Evolutionary conservation across 495 filamentous ascomycete genomes (phyloP).

Genomic region (Viridothelium virens): DNA sequence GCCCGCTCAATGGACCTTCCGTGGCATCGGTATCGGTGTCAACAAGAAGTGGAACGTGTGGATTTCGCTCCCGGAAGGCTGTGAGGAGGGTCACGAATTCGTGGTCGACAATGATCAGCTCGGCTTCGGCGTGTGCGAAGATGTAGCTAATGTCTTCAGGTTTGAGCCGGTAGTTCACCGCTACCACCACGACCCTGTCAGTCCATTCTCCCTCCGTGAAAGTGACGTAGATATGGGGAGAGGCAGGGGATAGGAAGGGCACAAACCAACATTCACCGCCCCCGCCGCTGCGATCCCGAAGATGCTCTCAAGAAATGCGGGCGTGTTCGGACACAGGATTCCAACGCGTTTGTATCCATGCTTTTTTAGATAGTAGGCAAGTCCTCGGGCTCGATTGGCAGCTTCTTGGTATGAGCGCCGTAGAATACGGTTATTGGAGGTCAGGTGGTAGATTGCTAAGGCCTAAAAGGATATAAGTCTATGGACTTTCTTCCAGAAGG

Average conservation of each 20-base stretch:
- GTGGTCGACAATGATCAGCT: constrained; percentile 77
- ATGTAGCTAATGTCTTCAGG: constrained; percentile 84
- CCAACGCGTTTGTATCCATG: constrained; percentile 63
- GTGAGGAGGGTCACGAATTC: constrained; percentile 69
- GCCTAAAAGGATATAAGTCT: constrained; percentile 43
- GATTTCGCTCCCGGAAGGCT: constrained; percentile 50
- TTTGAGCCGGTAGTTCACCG: constrained; percentile 87
- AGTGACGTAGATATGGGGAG: neutral
- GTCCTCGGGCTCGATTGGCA: constrained; percentile 73
- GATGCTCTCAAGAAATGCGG: constrained; percentile 82
- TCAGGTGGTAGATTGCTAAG: constrained; percentile 79
- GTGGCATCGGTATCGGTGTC: constrained; percentile 79
- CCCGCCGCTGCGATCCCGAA: constrained; percentile 85
- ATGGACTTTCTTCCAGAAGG: neutral
- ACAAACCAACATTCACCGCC: constrained; percentile 60
- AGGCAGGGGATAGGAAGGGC: neutral
- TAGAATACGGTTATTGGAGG: constrained; percentile 65
- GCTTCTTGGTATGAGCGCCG: constrained; percentile 69
- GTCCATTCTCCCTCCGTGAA: neutral
- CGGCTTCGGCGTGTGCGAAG: constrained; percentile 74
- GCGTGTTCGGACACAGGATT: constrained; percentile 83
- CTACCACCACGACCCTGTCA: constrained; percentile 18
- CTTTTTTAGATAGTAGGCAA: constrained; percentile 79
- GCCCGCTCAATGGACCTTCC: constrained; percentile 64
- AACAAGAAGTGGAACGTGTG: constrained; percentile 59